These are phyloP conservation scores for Ligustrum vulgare DNA, from an alignment of 257 asterid genomes.

Conservation along the genomic window DNA sequence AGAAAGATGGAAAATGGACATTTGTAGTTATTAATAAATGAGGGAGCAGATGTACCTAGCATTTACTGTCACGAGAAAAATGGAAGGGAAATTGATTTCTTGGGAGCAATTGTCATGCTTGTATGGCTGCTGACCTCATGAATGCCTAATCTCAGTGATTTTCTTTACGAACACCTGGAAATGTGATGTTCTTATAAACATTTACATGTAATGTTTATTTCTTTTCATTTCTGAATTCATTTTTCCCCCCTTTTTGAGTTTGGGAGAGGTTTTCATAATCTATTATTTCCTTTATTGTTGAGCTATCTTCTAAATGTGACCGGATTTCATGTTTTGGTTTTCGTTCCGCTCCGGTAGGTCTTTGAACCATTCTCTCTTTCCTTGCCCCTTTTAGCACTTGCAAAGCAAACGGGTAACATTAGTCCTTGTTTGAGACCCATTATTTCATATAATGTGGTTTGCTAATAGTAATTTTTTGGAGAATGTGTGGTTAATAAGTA, in stretches of 20 bases:
- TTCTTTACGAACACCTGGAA: background rate
- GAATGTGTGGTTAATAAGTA: no score
- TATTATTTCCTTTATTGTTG: background rate
- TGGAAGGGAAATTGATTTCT: background rate
- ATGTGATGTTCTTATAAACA: background rate
- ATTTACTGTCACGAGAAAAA: background rate
- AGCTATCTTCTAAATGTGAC: background rate
- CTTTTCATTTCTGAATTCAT: background rate
- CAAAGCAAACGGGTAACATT: background rate
- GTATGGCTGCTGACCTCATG: background rate
- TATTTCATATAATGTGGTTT: no score
- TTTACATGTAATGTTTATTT: background rate
- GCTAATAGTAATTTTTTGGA: no score
- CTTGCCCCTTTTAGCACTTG: background rate
- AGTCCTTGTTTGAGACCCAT: no score
- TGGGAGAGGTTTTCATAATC: background rate
- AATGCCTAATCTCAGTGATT: background rate
- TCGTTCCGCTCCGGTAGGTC: background rate
- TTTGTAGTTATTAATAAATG: background rate
- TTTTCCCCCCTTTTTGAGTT: background rate
- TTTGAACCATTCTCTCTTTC: background rate
- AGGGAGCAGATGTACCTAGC: background rate
- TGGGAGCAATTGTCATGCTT: constrained; percentile 2
- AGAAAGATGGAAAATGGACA: background rate
- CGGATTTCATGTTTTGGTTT: background rate